A percentile compares a stretch with the other conserved stretches of the same genome.
Conservation (phyloP, 73 alveolate species). For the Uronychia setigera region DNA sequence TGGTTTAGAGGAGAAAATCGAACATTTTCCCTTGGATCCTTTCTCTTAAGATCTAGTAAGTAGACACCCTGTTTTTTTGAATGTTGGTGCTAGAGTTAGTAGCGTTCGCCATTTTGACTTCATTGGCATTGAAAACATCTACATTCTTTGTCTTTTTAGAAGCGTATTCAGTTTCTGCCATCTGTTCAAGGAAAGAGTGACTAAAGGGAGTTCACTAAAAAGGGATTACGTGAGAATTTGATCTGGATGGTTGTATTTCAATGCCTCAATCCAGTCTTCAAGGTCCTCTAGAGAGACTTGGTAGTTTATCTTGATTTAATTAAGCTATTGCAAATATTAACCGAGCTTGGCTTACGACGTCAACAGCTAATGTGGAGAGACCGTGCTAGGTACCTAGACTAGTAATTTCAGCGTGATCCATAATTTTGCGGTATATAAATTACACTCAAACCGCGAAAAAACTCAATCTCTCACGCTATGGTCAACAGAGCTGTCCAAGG, state of each 20-base stretch:
- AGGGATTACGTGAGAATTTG: neutral
- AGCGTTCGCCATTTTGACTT: neutral
- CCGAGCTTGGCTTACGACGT: too few species aligned
- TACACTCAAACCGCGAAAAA: constrained; percentile 4
- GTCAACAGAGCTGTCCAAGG: constrained; percentile 93
- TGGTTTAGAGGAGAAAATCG: too few species aligned
- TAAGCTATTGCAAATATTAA: too few species aligned
- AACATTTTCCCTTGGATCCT: too few species aligned
- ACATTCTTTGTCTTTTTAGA: neutral
- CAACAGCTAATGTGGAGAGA: neutral
- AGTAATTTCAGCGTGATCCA: too few species aligned
- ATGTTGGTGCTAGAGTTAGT: too few species aligned
- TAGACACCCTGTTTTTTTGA: too few species aligned
- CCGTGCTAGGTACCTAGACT: too few species aligned
- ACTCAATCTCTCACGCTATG: constrained; percentile 66
- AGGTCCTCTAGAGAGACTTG: neutral
- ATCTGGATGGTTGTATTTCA: neutral
- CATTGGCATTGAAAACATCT: neutral
- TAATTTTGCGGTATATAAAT: too few species aligned
- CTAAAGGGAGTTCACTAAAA: too few species aligned
- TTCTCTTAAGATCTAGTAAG: too few species aligned
- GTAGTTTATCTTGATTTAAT: neutral
- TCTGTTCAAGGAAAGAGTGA: neutral
- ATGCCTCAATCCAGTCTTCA: neutral
- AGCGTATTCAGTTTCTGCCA: neutral